These are phyloP conservation scores for Trichoderma breve DNA, from an alignment of 2,329 filamentous ascomycete species.

Conservation along the genomic window DNA sequence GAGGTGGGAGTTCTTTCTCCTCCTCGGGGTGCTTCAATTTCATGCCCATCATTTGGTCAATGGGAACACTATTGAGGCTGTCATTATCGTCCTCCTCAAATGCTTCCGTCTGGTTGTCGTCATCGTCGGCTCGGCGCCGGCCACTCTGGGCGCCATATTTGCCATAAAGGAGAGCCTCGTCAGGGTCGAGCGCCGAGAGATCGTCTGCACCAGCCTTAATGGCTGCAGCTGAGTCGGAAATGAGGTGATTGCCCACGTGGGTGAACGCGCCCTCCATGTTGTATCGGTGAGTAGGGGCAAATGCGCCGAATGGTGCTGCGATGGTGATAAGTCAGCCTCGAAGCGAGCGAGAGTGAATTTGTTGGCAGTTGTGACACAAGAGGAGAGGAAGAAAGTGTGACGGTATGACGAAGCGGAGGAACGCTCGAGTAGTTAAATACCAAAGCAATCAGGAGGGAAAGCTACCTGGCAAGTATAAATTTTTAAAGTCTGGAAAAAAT, in stretches of 20 bases:
- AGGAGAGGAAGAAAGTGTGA: neutral
- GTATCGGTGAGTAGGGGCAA: constrained; percentile 21
- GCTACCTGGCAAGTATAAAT: neutral
- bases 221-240: constrained; percentile 78
- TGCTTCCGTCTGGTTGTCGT: constrained; percentile 82
- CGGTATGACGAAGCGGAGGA: neutral
- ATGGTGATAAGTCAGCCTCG: neutral
- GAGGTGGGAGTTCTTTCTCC: constrained; percentile 85
- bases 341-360: neutral
- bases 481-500: neutral
- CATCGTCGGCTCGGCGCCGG: constrained; percentile 75
- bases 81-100: constrained; percentile 80
- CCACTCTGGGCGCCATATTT: constrained; percentile 60
- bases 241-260: constrained; percentile 80
- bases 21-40: constrained; percentile 63
- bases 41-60: constrained; percentile 69
- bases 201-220: constrained; percentile 86
- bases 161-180: constrained; percentile 78
- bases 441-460: neutral
- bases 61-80: constrained; percentile 74
- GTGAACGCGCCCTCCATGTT: constrained; percentile 86
- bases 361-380: neutral
- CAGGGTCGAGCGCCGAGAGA: constrained; percentile 66
- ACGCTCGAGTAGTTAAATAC: too few relatives aligned
- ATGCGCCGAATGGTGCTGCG: constrained; percentile 15